These are phyloP conservation scores for Kodamaea anthophila DNA, from an alignment of 1,139 yeast genomes.

Conservation along the genomic window DNA sequence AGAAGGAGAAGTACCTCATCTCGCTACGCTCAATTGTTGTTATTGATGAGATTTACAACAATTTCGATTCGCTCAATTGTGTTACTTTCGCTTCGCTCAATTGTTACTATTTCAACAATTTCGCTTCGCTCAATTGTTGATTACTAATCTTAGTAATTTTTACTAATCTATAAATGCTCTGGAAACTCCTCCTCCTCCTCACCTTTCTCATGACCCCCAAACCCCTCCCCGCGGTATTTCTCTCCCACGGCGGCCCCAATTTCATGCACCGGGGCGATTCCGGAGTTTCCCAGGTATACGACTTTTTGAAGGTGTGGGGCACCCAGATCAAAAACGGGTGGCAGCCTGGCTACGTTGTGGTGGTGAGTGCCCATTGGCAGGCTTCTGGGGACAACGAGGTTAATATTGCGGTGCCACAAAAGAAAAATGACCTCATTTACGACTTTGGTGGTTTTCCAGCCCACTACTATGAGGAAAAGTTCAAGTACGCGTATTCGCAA, in stretches of 20 bases:
- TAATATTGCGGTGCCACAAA: conserved; percentile 43
- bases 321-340: conserved; percentile 36
- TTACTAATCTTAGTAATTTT: too few species aligned
- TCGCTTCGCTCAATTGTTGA: too few species aligned
- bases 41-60: too few species aligned
- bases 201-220: too few species aligned
- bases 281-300: conserved; percentile 47
- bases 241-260: conserved; percentile 78
- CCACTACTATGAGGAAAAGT: conserved; percentile 56
- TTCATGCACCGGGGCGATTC: conserved; percentile 48
- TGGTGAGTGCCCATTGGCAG: conserved; percentile 78
- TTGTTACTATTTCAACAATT: too few species aligned
- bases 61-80: too few species aligned
- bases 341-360: conserved; percentile 60
- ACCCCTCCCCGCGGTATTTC: conserved; percentile 53
- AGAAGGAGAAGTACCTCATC: too few species aligned
- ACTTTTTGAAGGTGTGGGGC: conserved; percentile 46
- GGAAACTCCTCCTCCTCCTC: too few species aligned
- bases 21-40: too few species aligned
- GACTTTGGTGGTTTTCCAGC: conserved; percentile 71
- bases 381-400: conserved; percentile 34
- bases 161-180: too few species aligned
- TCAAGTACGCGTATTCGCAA: conserved; percentile 42
- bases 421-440: conserved; percentile 44
- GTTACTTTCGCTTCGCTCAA: too few species aligned